Evolutionary conservation across 768 basidiomycete genomes (phyloP), one percentile per base, ranked within the genome.

Genomic region (Nidularia pulvinata): DNA sequence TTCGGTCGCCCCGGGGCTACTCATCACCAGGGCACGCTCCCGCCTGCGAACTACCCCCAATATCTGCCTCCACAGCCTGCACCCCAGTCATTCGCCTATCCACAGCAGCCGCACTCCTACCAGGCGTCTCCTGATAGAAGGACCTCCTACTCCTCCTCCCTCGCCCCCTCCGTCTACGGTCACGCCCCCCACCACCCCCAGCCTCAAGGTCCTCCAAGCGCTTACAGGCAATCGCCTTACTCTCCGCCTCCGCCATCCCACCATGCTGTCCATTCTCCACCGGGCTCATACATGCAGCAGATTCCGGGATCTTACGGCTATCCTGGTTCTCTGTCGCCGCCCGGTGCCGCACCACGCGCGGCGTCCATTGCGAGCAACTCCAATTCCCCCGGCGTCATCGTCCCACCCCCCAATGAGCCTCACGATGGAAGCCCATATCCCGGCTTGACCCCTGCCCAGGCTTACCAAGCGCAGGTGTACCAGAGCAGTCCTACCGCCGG

Each of bases 381-480:
- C 36, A 64, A 70, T 59, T 57, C 71, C 19, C 66, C 72, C 39
- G 80, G 79, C 25, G 65, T 78, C 61, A 75, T 81, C 42, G 58
- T 72, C 33, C 77, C 78, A 4, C 74, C 65, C 51, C 79, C 76
- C 52, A 78, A 80, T 56, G 80, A 82, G 58, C 75, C 77, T 44
- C 73, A 73, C 56, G 81, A 84, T 55, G 67, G 74, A 46, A 55
- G 54, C 39, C 70, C 75, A 14, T 75, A 72, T 51, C 71, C 78
- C 35, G 85, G 83, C 3, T 78, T 91, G 49, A 88, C 89, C 3
- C 84, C 88, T 44, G 87, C 89, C 7, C 91, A 93, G 66, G 85
- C 88, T 35, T 92, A 91, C 71, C 91, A 91, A 62, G 83, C 85
- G 6, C 88, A 92, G 66, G 78, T 90, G 46, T 85, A 84, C 61